phyloP scores from a whole-genome alignment of 2,329 filamentous ascomycete species.

The Lecanicillium sp. region DNA sequence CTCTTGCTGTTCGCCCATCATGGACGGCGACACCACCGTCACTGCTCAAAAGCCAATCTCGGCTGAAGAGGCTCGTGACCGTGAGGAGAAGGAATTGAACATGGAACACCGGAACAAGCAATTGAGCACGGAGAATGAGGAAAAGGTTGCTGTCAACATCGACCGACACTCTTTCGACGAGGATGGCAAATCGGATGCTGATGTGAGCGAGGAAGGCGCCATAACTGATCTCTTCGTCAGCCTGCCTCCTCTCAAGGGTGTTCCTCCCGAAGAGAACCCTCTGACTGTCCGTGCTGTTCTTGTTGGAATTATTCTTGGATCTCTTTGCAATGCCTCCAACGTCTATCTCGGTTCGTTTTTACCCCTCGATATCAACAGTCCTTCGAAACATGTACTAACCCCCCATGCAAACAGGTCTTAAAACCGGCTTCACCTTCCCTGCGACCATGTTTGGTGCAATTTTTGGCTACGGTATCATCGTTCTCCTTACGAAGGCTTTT shows the following conservation, averaged over 20 bases:
- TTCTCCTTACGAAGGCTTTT: constrained; percentile 39
- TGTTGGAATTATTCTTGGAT: constrained; percentile 46
- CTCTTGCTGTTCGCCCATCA: too few species aligned
- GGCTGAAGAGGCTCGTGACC: too few species aligned
- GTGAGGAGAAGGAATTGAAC: too few species aligned
- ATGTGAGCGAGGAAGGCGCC: too few species aligned
- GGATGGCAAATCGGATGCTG: too few species aligned
- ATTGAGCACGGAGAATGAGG: too few species aligned
- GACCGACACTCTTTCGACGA: too few species aligned
- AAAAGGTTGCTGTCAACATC: too few species aligned
- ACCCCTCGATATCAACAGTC: not conserved
- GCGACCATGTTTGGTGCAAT: constrained; percentile 45
- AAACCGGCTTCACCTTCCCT: constrained; percentile 42
- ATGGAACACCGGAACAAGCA: too few species aligned
- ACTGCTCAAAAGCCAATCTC: too few species aligned
- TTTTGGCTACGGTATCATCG: constrained; percentile 50
- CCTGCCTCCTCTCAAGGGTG: constrained; percentile 30
- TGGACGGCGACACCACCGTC: too few species aligned
- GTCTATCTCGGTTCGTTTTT: constrained; percentile 44
- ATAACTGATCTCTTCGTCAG: constrained; percentile 23
- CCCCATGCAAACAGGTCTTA: constrained; percentile 27
- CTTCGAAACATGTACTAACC: not conserved
- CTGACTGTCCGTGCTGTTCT: constrained; percentile 47
- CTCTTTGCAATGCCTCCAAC: constrained; percentile 53
- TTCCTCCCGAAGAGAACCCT: constrained; percentile 37